Base-by-base conservation (phyloP, 331 rosid genomes). In the Rosa hybrid region DNA sequence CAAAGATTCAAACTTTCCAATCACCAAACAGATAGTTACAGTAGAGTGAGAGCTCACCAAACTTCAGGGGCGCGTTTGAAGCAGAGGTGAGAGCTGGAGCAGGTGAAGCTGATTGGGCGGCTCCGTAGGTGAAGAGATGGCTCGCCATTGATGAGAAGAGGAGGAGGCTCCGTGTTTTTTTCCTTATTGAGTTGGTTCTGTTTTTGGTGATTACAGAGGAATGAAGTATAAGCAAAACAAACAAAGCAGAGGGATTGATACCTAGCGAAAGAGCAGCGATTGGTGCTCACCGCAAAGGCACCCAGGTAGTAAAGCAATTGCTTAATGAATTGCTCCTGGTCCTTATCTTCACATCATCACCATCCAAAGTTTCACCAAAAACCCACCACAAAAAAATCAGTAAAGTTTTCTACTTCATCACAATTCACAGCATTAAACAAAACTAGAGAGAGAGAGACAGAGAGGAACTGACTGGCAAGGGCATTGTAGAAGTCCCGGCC, bases 401-500 rank as follows among this genome's bases (percentile, higher is more conserved):
- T 48, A 71, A 67, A 57, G 65, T 6, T 42, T 13, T 44, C 16
- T 62, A 83, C 38, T 7, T 25, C 34, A 73, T 69, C 12, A 45
- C 67, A 70, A 5, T n/a, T 45, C 4, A 82, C 77, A 49, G 44
- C 49, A 67, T 0, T 18, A 67, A 54, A 42, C 39, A 83, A 62
- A 45, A 64, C 48, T 14, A 1, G 9, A n/a, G n/a, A n/a, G 49
- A 50, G n/a, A 50, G 6, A 20, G 46, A 57, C 57, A 18, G 69
- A 30, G 48, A 51, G 75, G 54, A 27, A 89, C 86, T 78, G 86
- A 95, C 97, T 95, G 68, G 99, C 97, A 74, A 93, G 97, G 59
- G 98, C 90, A 57, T 95, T 95, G 75, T 86, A 95, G 90, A 95
- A 95, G 87, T 95, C 99, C 13, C 99, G 91, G 81, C 99, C 96